These are phyloP conservation scores for Heterobasidion occidentale DNA, from an alignment of 1,284 basidiomycete genomes.

Conservation along the genomic window DNA sequence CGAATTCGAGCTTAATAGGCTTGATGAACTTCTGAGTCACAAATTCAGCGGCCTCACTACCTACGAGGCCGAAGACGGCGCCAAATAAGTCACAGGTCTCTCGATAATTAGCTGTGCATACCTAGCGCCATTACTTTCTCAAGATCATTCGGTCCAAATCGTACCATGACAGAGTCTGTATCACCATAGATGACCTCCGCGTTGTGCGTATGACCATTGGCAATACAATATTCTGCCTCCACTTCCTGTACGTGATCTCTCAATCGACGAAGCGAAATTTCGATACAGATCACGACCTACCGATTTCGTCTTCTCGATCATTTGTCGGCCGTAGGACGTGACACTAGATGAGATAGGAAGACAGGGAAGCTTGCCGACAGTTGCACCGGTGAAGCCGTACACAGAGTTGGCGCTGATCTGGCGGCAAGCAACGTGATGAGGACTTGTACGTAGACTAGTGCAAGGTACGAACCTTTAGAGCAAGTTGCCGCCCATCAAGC, in stretches of 20 bases:
- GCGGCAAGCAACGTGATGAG: neutral
- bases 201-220: slow-evolving; percentile 80
- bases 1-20: slow-evolving; percentile 96
- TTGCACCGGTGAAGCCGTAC: slow-evolving; percentile 95
- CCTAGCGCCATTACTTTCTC: slow-evolving; percentile 83
- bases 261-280: neutral
- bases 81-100: neutral
- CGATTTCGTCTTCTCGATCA: slow-evolving; percentile 94
- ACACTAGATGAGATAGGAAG: slow-evolving; percentile 88
- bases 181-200: slow-evolving; percentile 95
- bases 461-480: slow-evolving; percentile 67
- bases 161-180: slow-evolving; percentile 97
- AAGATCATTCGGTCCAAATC: slow-evolving; percentile 85
- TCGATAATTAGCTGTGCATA: slow-evolving; percentile 23
- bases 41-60: slow-evolving; percentile 89
- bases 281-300: slow-evolving; percentile 26
- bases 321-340: slow-evolving; percentile 91
- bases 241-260: slow-evolving; percentile 57
- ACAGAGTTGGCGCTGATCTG: slow-evolving; percentile 97
- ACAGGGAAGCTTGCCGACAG: slow-evolving; percentile 91
- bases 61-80: slow-evolving; percentile 29
- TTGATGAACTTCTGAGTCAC: slow-evolving; percentile 88
- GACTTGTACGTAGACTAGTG: neutral
- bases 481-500: slow-evolving; percentile 89
- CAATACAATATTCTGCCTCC: slow-evolving; percentile 78